A percentile compares a stretch with the other conserved stretches of the same genome.
These are phyloP conservation scores for Hypoxylon sp. DNA, from an alignment of 2,329 filamentous ascomycete genomes.

Conservation along the genomic window DNA sequence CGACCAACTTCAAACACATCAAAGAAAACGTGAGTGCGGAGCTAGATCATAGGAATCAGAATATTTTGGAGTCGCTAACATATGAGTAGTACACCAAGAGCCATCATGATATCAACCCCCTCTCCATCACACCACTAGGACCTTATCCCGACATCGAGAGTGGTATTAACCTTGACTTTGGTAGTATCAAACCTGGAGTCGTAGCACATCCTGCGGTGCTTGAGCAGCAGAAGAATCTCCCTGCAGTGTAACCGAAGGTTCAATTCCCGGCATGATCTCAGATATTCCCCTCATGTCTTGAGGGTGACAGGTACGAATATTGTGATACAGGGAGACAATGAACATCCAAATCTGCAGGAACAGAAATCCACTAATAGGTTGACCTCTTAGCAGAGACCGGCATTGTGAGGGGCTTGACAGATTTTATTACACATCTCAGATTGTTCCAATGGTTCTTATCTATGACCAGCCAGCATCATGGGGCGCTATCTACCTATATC, in stretches of 20 bases:
- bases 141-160: slow-evolving; percentile 70
- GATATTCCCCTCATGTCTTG: not conserved
- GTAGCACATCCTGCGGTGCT: slow-evolving; percentile 59
- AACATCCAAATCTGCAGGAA: not conserved
- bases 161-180: slow-evolving; percentile 63
- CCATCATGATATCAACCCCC: slow-evolving; percentile 70
- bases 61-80: slow-evolving; percentile 2
- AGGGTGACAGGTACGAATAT: not conserved
- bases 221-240: slow-evolving; percentile 49
- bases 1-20: slow-evolving; percentile 75
- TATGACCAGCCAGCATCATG: slow-evolving; percentile 3
- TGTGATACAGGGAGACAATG: too few species aligned
- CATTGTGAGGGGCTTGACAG: slow-evolving; percentile 7
- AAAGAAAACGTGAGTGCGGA: slow-evolving; percentile 66
- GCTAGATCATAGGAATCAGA: not conserved
- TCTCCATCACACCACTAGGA: slow-evolving; percentile 71
- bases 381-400: too few species aligned
- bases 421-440: slow-evolving; percentile 22
- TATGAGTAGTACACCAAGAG: slow-evolving; percentile 62
- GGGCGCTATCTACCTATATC: slow-evolving; percentile 23
- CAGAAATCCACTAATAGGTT: not conserved
- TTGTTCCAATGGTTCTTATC: slow-evolving; percentile 27
- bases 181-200: slow-evolving; percentile 60
- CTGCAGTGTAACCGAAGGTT: slow-evolving; percentile 24
- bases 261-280: not conserved